Evolutionary conservation across 352 stramenopile genomes (phyloP), one percentile per base, ranked within the genome.

Genomic region (Sclerospora graminicola): DNA sequence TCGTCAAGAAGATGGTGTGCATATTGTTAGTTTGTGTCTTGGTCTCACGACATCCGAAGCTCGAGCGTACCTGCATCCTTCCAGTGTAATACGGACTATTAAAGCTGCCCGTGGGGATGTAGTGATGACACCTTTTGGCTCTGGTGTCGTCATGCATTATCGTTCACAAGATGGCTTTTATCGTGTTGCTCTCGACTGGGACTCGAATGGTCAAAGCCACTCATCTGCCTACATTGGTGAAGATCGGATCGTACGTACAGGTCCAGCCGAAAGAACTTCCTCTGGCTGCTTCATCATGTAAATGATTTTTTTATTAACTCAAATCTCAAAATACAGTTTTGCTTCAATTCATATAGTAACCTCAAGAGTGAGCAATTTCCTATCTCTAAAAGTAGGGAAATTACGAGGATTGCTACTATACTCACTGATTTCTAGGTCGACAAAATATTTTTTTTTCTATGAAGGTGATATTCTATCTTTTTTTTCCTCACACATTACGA

Each of bases 101-200:
- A 76, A 74, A 23, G 80, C 80, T 4, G 76, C 69, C 13, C 68
- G 77, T n/a, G 80, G 80, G 7, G 80, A 92, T 39, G 48, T 88
- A 3, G 80, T 92, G 5, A 60, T 63, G 49, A 92, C 80, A n/a
- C 77, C 80, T 10, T 92, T 73, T 45, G 80, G 77, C 31, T 74
- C 61, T 13, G 80, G 80, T 19, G 61, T 87, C 14, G 75, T 92
- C 40, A 63, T 89, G 30, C 55, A 60, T 29, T 87, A 82, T 58
- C 75, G 77, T 3, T 52, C 52, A 0, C 29, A 61, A 11, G 74
- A 90, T 46, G 60, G 58, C 16, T 78, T 81, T 45, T 92, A 86
- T 41, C 67, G 66, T 32, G 64, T 92, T 24, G 75, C 74, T 2
- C 54, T 88, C 13, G 66, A 88, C 35, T 88, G 74, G 73, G 67